Percentiles rank a stretch among this genome's conserved stretches.
Evolutionary conservation across 495 filamentous ascomycete species (phyloP).

Genomic region (Penicillium maclennaniae): DNA sequence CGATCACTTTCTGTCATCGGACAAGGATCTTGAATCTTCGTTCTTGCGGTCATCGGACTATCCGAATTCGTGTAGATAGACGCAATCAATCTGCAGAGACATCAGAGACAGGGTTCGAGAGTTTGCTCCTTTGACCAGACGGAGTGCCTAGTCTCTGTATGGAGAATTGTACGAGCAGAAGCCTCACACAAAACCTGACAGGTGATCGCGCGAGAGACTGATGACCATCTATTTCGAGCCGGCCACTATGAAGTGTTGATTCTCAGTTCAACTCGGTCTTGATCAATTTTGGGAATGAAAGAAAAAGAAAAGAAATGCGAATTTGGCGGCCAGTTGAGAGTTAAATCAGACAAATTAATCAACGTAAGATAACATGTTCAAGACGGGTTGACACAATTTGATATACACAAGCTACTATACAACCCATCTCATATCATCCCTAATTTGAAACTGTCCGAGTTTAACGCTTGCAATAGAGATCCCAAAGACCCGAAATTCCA

Average conservation of each 20-base stretch:
- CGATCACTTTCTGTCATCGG: background rate
- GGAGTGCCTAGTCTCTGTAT: background rate
- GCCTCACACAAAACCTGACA: background rate
- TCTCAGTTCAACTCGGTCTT: background rate
- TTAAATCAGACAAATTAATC: too few relatives aligned
- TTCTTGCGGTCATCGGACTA: background rate
- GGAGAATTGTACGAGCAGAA: background rate
- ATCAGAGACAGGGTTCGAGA: background rate
- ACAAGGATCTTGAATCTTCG: background rate
- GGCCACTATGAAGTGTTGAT: background rate
- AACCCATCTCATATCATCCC: background rate
- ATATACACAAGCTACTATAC: background rate
- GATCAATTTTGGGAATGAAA: too few relatives aligned
- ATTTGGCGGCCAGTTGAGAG: too few relatives aligned
- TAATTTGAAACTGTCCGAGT: background rate
- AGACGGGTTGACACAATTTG: too few relatives aligned
- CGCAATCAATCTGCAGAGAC: too few relatives aligned
- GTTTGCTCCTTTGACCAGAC: background rate
- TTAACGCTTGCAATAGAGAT: conserved; percentile 4
- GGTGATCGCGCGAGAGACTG: background rate
- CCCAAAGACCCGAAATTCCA: conserved; percentile 11
- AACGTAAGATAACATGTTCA: too few relatives aligned
- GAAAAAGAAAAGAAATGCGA: too few relatives aligned
- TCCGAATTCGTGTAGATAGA: background rate
- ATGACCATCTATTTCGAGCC: background rate